A percentile compares a stretch with the other conserved stretches of the same genome.
Conservation (phyloP, 495 filamentous ascomycete genomes). For the Tirmania nivea region DNA sequence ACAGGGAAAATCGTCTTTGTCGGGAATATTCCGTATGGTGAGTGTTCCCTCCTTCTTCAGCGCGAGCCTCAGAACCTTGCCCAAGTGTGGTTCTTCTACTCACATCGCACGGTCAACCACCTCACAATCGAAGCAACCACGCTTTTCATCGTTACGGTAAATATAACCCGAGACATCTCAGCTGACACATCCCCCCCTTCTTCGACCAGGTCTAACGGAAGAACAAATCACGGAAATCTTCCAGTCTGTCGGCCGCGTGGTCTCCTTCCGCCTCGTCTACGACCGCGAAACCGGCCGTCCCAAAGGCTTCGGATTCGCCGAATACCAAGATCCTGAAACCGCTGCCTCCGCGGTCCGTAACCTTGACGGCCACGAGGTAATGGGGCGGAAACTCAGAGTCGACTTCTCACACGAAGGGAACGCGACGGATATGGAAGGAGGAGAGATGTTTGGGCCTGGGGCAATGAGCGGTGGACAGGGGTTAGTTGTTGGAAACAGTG, state of each 20-base stretch:
- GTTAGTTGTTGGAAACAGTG: slow-evolving; percentile 34
- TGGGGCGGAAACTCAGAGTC: slow-evolving; percentile 79
- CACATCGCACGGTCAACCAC: too few relatives aligned
- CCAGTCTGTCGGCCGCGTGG: slow-evolving; percentile 59
- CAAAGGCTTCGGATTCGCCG: slow-evolving; percentile 89
- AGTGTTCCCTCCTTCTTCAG: neutral
- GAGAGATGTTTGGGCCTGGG: neutral
- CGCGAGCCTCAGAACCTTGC: neutral
- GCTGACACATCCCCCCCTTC: neutral
- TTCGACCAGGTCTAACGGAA: slow-evolving; percentile 53
- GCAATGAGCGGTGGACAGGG: slow-evolving; percentile 22
- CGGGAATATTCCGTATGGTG: slow-evolving; percentile 59
- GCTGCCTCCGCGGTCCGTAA: slow-evolving; percentile 89
- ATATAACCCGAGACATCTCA: too few relatives aligned
- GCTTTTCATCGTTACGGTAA: too few relatives aligned
- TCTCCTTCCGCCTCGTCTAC: slow-evolving; percentile 80
- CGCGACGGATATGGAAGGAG: slow-evolving; percentile 16
- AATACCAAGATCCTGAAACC: slow-evolving; percentile 74
- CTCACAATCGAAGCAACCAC: too few relatives aligned
- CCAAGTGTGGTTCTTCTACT: too few relatives aligned
- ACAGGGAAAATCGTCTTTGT: slow-evolving; percentile 41
- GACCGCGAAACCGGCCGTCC: slow-evolving; percentile 85
- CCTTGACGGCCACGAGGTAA: slow-evolving; percentile 81
- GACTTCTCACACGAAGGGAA: slow-evolving; percentile 75
- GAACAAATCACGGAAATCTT: slow-evolving; percentile 85